These are phyloP conservation scores for Iris macrosiphon DNA, from an alignment of 106 monocot species.

Conservation along the genomic window DNA sequence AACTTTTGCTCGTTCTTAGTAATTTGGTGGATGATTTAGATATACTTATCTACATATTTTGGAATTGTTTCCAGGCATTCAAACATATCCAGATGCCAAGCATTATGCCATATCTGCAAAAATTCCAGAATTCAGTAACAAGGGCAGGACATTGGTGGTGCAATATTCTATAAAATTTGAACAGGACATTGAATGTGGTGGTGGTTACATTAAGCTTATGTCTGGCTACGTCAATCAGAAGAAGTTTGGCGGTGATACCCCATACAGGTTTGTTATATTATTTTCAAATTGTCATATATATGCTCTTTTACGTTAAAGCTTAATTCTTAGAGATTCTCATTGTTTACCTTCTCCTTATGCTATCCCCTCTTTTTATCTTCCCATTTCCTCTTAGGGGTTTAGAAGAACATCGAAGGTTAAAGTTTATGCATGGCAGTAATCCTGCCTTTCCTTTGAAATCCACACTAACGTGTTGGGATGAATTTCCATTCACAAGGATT, in stretches of 20 bases:
- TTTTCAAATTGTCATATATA: too few species aligned
- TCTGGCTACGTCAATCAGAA: slow-evolving; percentile 99
- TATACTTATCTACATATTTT: neutral
- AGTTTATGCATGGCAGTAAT: too few species aligned
- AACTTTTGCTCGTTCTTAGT: neutral
- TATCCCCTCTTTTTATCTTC: too few species aligned
- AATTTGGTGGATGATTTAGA: neutral
- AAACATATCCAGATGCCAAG: slow-evolving; percentile 72
- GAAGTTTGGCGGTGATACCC: slow-evolving; percentile 94
- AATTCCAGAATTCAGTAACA: slow-evolving; percentile 81
- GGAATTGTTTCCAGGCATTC: slow-evolving; percentile 48
- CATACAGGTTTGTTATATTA: slow-evolving; percentile 64
- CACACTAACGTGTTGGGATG: too few species aligned
- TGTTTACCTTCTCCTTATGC: neutral
- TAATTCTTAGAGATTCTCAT: too few species aligned
- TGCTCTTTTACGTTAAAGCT: too few species aligned
- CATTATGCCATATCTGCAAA: slow-evolving; percentile 93
- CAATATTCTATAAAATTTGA: slow-evolving; percentile 95
- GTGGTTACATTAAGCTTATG: slow-evolving; percentile 90
- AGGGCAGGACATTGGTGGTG: slow-evolving; percentile 70
- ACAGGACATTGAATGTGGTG: slow-evolving; percentile 98
- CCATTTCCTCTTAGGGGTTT: too few species aligned
- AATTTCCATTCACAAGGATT: too few species aligned
- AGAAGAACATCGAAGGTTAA: too few species aligned
- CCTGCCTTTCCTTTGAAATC: too few species aligned